phyloP scores from a whole-genome alignment of 768 basidiomycete genomes.

The Macrolepiota dolichaula region DNA sequence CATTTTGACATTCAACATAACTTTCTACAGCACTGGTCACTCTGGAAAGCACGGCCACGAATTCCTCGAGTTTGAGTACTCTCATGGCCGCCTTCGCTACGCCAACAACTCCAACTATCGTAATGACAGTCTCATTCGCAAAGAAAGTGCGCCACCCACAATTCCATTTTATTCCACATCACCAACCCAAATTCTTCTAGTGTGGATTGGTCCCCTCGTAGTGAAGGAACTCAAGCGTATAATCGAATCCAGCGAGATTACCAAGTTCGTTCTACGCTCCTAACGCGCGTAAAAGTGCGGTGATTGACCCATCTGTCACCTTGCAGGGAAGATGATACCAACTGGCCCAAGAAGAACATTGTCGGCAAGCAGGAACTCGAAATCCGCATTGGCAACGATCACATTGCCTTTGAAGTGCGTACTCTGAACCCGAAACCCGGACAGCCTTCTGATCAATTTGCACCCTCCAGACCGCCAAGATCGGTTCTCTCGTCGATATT shows the following conservation, averaged over 20 bases:
- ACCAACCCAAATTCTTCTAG: conserved; percentile 34
- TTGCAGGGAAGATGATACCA: conserved; percentile 91
- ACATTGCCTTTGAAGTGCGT: conserved; percentile 93
- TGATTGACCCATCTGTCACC: neutral
- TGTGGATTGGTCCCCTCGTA: conserved; percentile 92
- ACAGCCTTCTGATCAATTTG: neutral
- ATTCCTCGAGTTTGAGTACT: conserved; percentile 98
- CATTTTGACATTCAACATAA: conserved; percentile 5
- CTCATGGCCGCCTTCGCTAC: conserved; percentile 92
- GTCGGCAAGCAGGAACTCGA: conserved; percentile 98
- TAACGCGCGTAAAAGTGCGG: neutral
- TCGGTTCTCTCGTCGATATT: conserved; percentile 94
- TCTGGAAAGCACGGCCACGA: conserved; percentile 98
- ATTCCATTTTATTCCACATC: neutral
- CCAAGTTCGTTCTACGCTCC: conserved; percentile 57
- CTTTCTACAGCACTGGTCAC: conserved; percentile 78
- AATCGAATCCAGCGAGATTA: conserved; percentile 90
- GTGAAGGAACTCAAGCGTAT: conserved; percentile 94
- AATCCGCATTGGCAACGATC: conserved; percentile 89
- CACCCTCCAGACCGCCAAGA: conserved; percentile 84
- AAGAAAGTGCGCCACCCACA: conserved; percentile 72
- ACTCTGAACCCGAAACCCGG: neutral
- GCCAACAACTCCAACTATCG: conserved; percentile 99
- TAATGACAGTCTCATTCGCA: conserved; percentile 95
- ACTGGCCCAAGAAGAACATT: conserved; percentile 99